A percentile compares a stretch with the other conserved stretches of the same genome.
phyloP scores from a whole-genome alignment of 768 basidiomycete genomes.

The Exidia glandulosa region DNA sequence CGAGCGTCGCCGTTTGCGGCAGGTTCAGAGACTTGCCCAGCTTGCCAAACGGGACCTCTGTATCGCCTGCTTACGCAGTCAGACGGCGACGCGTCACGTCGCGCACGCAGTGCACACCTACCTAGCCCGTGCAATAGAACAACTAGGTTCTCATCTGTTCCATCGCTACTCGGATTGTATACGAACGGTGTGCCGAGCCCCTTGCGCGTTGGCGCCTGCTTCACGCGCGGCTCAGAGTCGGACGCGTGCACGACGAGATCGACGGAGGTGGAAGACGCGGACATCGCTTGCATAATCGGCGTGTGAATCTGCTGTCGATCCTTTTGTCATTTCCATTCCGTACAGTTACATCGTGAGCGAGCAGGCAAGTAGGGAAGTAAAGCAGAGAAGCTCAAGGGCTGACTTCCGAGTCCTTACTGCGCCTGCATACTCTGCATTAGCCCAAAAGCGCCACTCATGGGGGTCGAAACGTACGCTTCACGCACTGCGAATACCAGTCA shows the following conservation, averaged over 20 bases:
- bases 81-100: background rate
- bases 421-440: no score
- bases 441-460: background rate
- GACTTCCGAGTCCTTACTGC: no score
- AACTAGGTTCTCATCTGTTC: slow-evolving; percentile 76
- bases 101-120: slow-evolving; percentile 20
- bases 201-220: background rate
- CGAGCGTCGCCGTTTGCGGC: slow-evolving; percentile 83
- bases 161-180: slow-evolving; percentile 68
- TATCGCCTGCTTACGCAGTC: slow-evolving; percentile 52
- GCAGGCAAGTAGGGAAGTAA: no score
- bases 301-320: no score
- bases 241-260: background rate
- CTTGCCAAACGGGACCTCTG: slow-evolving; percentile 60
- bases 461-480: background rate
- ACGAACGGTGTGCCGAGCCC: slow-evolving; percentile 35
- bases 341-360: no score
- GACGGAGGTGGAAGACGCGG: background rate
- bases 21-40: slow-evolving; percentile 65
- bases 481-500: background rate
- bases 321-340: no score
- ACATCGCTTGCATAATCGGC: background rate
- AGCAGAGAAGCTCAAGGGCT: no score
- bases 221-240: background rate
- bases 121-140: slow-evolving; percentile 82